These are phyloP conservation scores for Coemansia furcata DNA, from an alignment of 192 early-diverging fungal genomes.

Conservation along the genomic window DNA sequence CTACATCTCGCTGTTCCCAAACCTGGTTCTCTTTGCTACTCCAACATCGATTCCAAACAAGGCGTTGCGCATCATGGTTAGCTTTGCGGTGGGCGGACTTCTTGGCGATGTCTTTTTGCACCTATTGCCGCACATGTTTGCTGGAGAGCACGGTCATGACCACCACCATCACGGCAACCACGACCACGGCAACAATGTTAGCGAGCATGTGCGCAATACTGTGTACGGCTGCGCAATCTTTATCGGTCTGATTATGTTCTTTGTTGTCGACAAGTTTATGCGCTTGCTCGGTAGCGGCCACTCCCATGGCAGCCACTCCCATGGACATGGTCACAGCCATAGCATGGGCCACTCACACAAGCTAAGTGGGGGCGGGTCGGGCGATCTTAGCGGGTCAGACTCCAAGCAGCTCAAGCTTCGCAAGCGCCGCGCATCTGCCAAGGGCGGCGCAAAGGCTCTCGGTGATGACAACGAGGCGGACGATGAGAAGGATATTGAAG, in stretches of 20 bases:
- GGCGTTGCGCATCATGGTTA: constrained; percentile 66
- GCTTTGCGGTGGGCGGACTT: constrained; percentile 84
- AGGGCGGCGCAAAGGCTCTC: neutral
- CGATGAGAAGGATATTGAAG: constrained; percentile 41
- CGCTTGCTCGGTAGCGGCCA: constrained; percentile 67
- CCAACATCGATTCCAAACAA: constrained; percentile 62
- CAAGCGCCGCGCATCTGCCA: constrained; percentile 21
- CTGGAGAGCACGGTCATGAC: constrained; percentile 50
- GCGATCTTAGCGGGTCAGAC: constrained; percentile 19
- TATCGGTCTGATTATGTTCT: constrained; percentile 71
- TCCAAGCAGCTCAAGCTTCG: constrained; percentile 23
- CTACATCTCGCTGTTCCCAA: constrained; percentile 82
- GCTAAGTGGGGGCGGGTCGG: constrained; percentile 14
- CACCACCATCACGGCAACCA: constrained; percentile 32
- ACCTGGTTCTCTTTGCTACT: constrained; percentile 75
- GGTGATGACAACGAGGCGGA: constrained; percentile 42
- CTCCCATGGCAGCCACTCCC: constrained; percentile 56
- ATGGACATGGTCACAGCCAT: constrained; percentile 50
- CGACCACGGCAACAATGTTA: constrained; percentile 36
- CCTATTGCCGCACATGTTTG: constrained; percentile 74
- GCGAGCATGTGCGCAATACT: constrained; percentile 55
- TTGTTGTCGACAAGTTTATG: constrained; percentile 82
- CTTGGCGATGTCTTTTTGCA: constrained; percentile 85
- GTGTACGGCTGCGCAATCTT: constrained; percentile 75
- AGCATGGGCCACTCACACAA: constrained; percentile 24